phyloP scores from a whole-genome alignment of 768 basidiomycete species.

The Tricholoma sp. region DNA sequence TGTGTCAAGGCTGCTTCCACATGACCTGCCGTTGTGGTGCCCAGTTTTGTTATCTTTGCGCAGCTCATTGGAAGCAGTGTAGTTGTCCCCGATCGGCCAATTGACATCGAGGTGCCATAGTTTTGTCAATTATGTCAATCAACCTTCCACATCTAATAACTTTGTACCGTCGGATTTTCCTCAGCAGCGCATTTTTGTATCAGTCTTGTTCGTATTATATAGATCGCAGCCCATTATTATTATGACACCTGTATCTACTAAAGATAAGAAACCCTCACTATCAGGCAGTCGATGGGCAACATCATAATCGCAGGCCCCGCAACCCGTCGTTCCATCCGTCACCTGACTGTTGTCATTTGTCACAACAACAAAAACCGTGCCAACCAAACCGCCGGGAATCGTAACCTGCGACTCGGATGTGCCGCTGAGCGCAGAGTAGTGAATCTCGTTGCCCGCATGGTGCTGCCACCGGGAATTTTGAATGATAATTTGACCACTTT shows the following conservation, averaged over 20 bases:
- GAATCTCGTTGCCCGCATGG: slow-evolving; percentile 34
- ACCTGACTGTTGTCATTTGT: slow-evolving; percentile 32
- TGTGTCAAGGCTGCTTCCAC: slow-evolving; percentile 54
- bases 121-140: too few species aligned
- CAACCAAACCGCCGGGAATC: slow-evolving; percentile 39
- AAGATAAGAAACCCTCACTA: too few species aligned
- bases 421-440: slow-evolving; percentile 32
- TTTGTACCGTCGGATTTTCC: too few species aligned
- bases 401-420: slow-evolving; percentile 24
- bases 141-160: too few species aligned
- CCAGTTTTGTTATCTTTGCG: slow-evolving; percentile 66
- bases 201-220: too few species aligned
- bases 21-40: slow-evolving; percentile 57
- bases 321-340: slow-evolving; percentile 43
- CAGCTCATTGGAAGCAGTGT: slow-evolving; percentile 57
- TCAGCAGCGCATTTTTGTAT: too few species aligned
- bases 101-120: too few species aligned
- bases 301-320: slow-evolving; percentile 53
- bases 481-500: slow-evolving; percentile 18
- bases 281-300: too few species aligned
- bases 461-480: slow-evolving; percentile 3
- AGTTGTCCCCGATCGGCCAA: slow-evolving; percentile 53
- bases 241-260: too few species aligned
- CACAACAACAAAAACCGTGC: slow-evolving; percentile 49
- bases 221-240: too few species aligned